A percentile compares a stretch with the other conserved stretches of the same genome.
These are phyloP conservation scores for Aureobasidium sp. DNA, from an alignment of 2,329 filamentous ascomycete genomes.

Conservation along the genomic window DNA sequence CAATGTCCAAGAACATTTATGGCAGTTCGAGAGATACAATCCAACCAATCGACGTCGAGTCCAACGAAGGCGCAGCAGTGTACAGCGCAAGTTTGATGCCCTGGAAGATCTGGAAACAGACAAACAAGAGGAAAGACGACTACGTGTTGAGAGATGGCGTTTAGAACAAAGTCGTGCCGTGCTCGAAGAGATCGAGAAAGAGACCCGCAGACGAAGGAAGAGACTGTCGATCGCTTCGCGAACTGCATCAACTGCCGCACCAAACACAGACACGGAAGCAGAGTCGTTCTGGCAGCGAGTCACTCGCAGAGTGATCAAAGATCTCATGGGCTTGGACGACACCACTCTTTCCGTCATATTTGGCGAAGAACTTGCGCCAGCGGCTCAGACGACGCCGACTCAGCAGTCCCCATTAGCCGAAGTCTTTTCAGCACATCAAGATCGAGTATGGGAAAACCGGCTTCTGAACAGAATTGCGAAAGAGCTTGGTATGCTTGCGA, in stretches of 20 bases:
- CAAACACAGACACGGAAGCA: conserved; percentile 39
- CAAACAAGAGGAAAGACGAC: conserved; percentile 64
- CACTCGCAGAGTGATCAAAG: conserved; percentile 77
- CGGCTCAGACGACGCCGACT: conserved; percentile 27
- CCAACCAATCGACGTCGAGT: conserved; percentile 54
- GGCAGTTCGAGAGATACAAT: conserved; percentile 82
- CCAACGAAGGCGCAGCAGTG: conserved; percentile 48
- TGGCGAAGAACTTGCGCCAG: conserved; percentile 63
- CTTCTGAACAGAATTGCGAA: conserved; percentile 77
- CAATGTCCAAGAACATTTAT: conserved; percentile 72
- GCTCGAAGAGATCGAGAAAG: conserved; percentile 80
- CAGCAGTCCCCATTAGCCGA: conserved; percentile 26
- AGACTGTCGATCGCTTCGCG: conserved; percentile 50
- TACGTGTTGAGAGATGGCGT: conserved; percentile 85
- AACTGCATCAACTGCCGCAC: conserved; percentile 16
- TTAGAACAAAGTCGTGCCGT: conserved; percentile 82
- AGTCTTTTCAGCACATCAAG: conserved; percentile 25
- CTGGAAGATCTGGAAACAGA: conserved; percentile 49
- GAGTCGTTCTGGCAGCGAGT: conserved; percentile 74
- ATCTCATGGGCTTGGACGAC: conserved; percentile 88
- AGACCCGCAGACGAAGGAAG: conserved; percentile 60
- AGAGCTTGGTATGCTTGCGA: conserved; percentile 77
- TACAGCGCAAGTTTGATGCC: conserved; percentile 51
- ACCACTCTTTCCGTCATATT: conserved; percentile 76
- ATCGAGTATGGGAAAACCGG: conserved; percentile 61